Conservation (phyloP, 495 filamentous ascomycete species). For the Chlorociboria aeruginascens region DNA sequence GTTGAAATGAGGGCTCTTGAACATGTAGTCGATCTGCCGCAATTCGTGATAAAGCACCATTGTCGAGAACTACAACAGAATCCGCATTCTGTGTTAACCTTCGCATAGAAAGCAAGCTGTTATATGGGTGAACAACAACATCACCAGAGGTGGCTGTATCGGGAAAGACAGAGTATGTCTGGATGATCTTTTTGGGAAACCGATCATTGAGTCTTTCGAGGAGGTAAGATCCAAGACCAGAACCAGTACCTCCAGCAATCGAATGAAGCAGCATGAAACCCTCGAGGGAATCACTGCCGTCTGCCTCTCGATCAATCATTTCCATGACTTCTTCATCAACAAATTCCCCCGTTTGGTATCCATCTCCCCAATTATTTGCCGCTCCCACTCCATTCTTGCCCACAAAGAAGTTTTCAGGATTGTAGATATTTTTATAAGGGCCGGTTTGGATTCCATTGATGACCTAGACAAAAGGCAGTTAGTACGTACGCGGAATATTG, state of each 20-base stretch:
- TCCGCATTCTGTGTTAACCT: slow-evolving; percentile 91
- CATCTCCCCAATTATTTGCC: slow-evolving; percentile 96
- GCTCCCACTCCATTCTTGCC: slow-evolving; percentile 85
- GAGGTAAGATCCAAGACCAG: slow-evolving; percentile 85
- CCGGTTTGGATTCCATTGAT: slow-evolving; percentile 87
- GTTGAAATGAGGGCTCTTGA: slow-evolving; percentile 86
- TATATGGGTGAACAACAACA: slow-evolving; percentile 97
- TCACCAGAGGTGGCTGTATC: slow-evolving; percentile 73
- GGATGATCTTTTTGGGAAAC: slow-evolving; percentile 97
- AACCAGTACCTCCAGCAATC: slow-evolving; percentile 93
- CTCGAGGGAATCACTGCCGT: slow-evolving; percentile 95
- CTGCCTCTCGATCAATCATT: slow-evolving; percentile 98
- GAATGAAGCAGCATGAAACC: slow-evolving; percentile 98
- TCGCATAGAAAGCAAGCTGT: slow-evolving; percentile 85
- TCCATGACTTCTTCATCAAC: slow-evolving; percentile 97
- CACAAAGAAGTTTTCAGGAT: slow-evolving; percentile 96
- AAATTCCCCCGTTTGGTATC: slow-evolving; percentile 80
- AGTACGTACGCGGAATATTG: not conserved
- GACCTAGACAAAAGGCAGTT: slow-evolving; percentile 40
- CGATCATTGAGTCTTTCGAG: slow-evolving; percentile 95
- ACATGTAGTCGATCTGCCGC: slow-evolving; percentile 90
- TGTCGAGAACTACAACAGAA: slow-evolving; percentile 96
- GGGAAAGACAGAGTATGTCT: slow-evolving; percentile 97
- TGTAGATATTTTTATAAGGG: slow-evolving; percentile 95
- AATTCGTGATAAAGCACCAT: slow-evolving; percentile 85